phyloP scores from a whole-genome alignment of 352 stramenopile species.

The Aphanomyces euteiches region DNA sequence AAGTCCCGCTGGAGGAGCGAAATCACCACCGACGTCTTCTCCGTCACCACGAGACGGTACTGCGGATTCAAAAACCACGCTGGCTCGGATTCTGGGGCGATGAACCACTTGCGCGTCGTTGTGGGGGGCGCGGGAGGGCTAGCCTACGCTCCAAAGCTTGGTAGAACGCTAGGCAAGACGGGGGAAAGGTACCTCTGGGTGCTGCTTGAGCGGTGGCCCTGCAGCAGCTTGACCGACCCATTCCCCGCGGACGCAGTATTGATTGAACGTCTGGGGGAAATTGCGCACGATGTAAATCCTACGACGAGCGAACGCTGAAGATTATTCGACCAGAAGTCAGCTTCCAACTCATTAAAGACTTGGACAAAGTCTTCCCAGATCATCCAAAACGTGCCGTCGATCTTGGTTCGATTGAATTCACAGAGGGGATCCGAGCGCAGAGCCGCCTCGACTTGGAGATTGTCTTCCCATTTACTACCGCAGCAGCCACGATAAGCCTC shows the following conservation, averaged over 20 bases:
- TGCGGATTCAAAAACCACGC: constrained; percentile 91
- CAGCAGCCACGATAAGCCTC: not conserved
- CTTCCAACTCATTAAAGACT: constrained; percentile 49
- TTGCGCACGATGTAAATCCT: constrained; percentile 53
- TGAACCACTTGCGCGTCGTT: constrained; percentile 42
- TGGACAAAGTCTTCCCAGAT: constrained; percentile 70
- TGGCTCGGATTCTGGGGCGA: constrained; percentile 66
- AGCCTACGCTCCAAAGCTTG: not conserved
- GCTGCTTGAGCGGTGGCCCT: constrained; percentile 35
- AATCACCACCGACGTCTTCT: constrained; percentile 52
- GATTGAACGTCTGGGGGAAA: constrained; percentile 39
- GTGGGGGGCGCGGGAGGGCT: not conserved
- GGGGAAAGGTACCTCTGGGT: not conserved
- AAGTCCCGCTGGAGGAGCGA: constrained; percentile 84
- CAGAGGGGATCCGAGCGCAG: constrained; percentile 55
- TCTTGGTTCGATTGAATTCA: constrained; percentile 62
- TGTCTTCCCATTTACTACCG: constrained; percentile 70
- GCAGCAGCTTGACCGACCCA: constrained; percentile 44
- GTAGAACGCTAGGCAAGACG: not conserved
- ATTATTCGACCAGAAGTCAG: not conserved
- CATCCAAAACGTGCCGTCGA: constrained; percentile 83
- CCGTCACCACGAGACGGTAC: constrained; percentile 59
- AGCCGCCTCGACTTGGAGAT: constrained; percentile 64
- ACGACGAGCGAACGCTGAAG: not conserved
- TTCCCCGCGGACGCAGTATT: constrained; percentile 58